A percentile compares a stretch with the other conserved stretches of the same genome.
These are phyloP conservation scores for Leucogyrophana mollusca DNA, from an alignment of 768 basidiomycete genomes.

Conservation along the genomic window DNA sequence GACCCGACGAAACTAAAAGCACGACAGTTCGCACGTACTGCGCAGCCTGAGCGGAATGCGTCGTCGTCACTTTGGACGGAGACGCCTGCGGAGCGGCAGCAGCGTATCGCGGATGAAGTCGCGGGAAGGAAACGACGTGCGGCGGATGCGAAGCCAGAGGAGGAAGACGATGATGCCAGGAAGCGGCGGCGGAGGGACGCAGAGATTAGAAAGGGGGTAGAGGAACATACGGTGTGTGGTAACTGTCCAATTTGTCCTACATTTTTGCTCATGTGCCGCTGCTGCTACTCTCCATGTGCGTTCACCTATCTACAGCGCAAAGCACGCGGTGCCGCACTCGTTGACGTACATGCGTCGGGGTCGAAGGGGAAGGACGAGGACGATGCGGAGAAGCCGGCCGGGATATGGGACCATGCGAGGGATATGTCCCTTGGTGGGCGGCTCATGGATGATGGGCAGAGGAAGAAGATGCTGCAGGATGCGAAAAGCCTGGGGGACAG, in stretches of 20 bases:
- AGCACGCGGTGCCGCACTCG: slow-evolving; percentile 51
- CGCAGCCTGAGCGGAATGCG: slow-evolving; percentile 35
- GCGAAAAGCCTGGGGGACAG: slow-evolving; percentile 79
- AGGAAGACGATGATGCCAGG: slow-evolving; percentile 35
- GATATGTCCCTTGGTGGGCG: slow-evolving; percentile 89
- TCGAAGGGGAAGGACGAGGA: slow-evolving; percentile 48
- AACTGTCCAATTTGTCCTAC: no score
- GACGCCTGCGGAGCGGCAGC: slow-evolving; percentile 89
- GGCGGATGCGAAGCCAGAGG: slow-evolving; percentile 46
- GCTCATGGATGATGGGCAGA: slow-evolving; percentile 85
- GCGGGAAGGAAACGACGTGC: slow-evolving; percentile 85
- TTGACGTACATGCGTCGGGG: slow-evolving; percentile 51
- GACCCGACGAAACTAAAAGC: slow-evolving; percentile 84
- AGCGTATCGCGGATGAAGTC: slow-evolving; percentile 91
- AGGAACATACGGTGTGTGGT: slow-evolving; percentile 78
- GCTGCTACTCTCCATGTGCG: no score
- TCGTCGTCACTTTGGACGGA: slow-evolving; percentile 92
- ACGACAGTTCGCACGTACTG: slow-evolving; percentile 73
- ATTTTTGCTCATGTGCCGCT: no score
- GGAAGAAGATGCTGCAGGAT: slow-evolving; percentile 76
- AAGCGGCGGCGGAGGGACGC: slow-evolving; percentile 67
- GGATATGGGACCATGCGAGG: slow-evolving; percentile 88
- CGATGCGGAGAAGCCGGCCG: slow-evolving; percentile 54
- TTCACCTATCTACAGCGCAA: slow-evolving; percentile 43
- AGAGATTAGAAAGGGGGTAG: slow-evolving; percentile 68